Evolutionary conservation across 306 rosid genomes (phyloP), one percentile per base, ranked within the genome.

Genomic region (Gastrolobium villosum): DNA sequence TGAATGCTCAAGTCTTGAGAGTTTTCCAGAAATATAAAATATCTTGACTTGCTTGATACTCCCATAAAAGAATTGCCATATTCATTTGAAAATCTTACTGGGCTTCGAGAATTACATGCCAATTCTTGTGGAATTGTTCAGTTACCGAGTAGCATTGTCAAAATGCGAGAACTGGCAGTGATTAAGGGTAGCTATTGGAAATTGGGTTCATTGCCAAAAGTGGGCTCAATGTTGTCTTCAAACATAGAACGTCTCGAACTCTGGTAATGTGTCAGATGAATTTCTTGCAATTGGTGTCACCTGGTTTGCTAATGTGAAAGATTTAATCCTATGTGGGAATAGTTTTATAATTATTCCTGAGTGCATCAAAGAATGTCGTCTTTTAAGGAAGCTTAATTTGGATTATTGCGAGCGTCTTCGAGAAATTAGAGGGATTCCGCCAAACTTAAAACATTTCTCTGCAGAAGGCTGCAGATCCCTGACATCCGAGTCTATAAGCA

Each of bases 401-500:
- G 26, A 49, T 39, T 6, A n/a, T 14, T 79, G 83, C 53, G 11
- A 31, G 36, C 1, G 3, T 7, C 66, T 79, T 8, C 3, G 3
- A 30, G 78, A 79, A 39, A 71, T 71, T 62, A 26, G 8, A 61
- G 83, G 44, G 9, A 46, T 79, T 71, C 83, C 83, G 4, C 65
- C 83, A 48, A 7, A 5, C 6, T 5, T 61, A 6, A 1, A 39
- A 37, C 0, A 11, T 10, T 14, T 79, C 3, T 9, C 2, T 5
- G 77, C 77, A 11, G 1, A 2, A 13, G n/a, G 31, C 15, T 79
- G 83, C 72, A 48, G 5, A 20, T 50, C 41, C 0, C 61, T 62
- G 78, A 79, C 45, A 62, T 13, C 11, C 9, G 14, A 15, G 3
- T 36, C 72, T 14, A 66, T n/a, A 67, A 70, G 32, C 54, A 31